Percentiles rank a stretch among this genome's conserved stretches.
These are phyloP conservation scores for Venturiaceae sp. DNA, from an alignment of 2,329 filamentous ascomycete genomes.

Conservation along the genomic window DNA sequence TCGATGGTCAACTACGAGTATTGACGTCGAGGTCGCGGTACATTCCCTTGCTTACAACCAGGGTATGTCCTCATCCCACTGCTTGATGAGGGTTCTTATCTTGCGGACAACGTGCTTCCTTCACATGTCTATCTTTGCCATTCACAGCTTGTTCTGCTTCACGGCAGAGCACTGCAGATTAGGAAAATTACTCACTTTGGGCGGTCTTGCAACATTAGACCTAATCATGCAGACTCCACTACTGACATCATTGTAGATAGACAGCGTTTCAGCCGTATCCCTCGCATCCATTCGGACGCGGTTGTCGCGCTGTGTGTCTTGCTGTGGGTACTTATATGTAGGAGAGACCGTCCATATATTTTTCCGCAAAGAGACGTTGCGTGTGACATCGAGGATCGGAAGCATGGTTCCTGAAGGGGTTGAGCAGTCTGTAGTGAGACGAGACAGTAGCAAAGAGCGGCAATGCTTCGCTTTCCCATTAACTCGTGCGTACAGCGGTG, in stretches of 20 bases:
- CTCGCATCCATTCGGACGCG: not conserved
- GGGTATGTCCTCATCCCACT: not conserved
- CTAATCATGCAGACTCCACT: not conserved
- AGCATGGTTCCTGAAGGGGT: not conserved
- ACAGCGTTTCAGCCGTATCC: not conserved
- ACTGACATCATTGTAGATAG: not conserved
- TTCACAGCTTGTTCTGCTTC: not conserved
- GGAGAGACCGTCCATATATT: not conserved
- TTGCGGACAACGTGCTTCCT: not conserved
- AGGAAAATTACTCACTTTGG: not conserved
- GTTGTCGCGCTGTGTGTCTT: not conserved
- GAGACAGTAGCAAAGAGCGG: not conserved
- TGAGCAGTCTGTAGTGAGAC: not conserved
- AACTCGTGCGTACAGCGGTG: not conserved
- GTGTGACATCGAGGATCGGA: not conserved
- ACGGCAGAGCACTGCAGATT: not conserved
- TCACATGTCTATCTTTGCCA: not conserved
- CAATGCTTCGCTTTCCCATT: not conserved
- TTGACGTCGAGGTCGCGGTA: not conserved
- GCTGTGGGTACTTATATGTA: not conserved
- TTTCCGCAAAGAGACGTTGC: not conserved
- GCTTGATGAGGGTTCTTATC: not conserved
- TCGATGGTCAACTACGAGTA: not conserved
- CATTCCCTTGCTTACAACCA: not conserved
- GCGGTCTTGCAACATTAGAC: not conserved